Evolutionary conservation across 2,329 filamentous ascomycete genomes (phyloP).

Genomic region (Ophiosphaerella korrae): DNA sequence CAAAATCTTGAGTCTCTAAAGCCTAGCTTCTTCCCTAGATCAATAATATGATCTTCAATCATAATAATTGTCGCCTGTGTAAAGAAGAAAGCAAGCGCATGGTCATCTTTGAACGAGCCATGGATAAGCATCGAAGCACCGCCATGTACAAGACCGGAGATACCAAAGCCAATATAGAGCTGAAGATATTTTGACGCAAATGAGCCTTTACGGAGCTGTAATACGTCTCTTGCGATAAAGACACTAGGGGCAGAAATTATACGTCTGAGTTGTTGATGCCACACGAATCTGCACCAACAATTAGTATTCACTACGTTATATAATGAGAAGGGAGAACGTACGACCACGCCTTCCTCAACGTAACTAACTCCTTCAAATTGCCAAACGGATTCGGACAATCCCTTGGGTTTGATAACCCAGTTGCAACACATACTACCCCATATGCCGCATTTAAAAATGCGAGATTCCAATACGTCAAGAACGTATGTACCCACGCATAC

Average conservation of each 20-base stretch:
- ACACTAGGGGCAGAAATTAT: conserved; percentile 22
- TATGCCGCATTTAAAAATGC: conserved; percentile 17
- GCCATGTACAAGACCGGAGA: conserved; percentile 24
- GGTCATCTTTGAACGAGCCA: conserved; percentile 19
- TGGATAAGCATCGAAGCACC: conserved; percentile 21
- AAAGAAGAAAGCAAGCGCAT: conserved; percentile 23
- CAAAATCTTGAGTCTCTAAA: conserved; percentile 17
- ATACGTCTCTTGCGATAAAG: conserved; percentile 22
- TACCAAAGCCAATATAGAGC: conserved; percentile 30
- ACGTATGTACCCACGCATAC: conserved; percentile 25
- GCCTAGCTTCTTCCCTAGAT: conserved; percentile 24
- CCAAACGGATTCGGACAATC: conserved; percentile 36
- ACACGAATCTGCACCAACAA: conserved; percentile 15
- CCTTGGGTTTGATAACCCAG: conserved; percentile 22
- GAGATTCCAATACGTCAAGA: conserved; percentile 22
- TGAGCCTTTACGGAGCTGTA: conserved; percentile 28
- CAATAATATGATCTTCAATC: conserved; percentile 37
- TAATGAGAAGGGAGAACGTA: conserved; percentile 10
- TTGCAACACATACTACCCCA: conserved; percentile 21
- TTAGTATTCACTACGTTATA: neutral
- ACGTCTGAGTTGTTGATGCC: conserved; percentile 33
- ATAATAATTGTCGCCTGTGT: conserved; percentile 32
- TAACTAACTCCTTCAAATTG: conserved; percentile 19
- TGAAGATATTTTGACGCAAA: conserved; percentile 39
- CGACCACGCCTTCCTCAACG: conserved; percentile 30